These are phyloP conservation scores for Centella asiatica DNA, from an alignment of 129 eudicot species.

Conservation along the genomic window DNA sequence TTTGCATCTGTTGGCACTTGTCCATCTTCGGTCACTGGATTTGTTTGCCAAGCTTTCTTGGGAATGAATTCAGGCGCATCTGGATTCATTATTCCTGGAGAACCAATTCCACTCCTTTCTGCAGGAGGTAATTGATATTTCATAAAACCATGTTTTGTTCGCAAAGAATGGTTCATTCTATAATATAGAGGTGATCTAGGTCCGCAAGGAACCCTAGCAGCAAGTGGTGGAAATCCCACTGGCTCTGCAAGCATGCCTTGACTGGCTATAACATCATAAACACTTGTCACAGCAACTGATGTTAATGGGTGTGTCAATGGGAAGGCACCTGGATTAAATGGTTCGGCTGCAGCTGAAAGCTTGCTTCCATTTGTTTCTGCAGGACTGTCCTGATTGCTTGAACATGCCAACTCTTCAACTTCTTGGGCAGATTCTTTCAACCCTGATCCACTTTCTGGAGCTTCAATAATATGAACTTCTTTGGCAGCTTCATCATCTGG, in stretches of 20 bases:
- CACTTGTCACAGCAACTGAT: conserved; percentile 28
- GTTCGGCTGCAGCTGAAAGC: conserved; percentile 94
- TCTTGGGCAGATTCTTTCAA: conserved; percentile 20
- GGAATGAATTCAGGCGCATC: conserved; percentile 95
- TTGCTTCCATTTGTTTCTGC: conserved; percentile 60
- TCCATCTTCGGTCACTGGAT: conserved; percentile 31
- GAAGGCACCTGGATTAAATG: conserved; percentile 66
- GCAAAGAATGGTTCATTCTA: conserved; percentile 44
- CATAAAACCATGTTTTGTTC: conserved; percentile 49
- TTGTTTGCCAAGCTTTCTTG: conserved; percentile 49
- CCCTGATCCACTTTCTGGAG: conserved; percentile 30
- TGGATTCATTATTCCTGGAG: conserved; percentile 73
- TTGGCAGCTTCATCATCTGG: conserved; percentile 44
- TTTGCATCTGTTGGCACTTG: conserved; percentile 24
- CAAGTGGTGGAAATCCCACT: conserved; percentile 74
- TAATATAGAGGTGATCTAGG: conserved; percentile 86
- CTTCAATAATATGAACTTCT: conserved; percentile 31
- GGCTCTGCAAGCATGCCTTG: conserved; percentile 70
- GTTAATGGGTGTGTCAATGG: conserved; percentile 43
- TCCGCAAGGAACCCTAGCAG: conserved; percentile 92
- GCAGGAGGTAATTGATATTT: conserved; percentile 44
- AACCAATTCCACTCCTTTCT: conserved; percentile 36
- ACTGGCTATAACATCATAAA: conserved; percentile 54
- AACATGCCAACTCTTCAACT: conserved; percentile 23
- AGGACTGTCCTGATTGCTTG: conserved; percentile 38